Base-by-base conservation (phyloP, 768 basidiomycete species). In the Cubamyces sp. region DNA sequence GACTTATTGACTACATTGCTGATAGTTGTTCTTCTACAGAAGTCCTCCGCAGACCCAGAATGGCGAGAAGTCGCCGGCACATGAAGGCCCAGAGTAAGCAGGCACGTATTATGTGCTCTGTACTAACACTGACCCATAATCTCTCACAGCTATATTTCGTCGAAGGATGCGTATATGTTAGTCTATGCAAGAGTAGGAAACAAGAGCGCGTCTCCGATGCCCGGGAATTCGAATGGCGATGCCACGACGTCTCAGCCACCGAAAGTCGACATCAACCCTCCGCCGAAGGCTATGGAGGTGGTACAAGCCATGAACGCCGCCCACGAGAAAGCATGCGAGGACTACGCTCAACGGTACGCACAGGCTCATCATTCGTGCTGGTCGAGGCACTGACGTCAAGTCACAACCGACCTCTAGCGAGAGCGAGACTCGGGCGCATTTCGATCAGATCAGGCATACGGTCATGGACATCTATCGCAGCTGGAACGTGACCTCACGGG, bases 131-230 rank as follows among this genome's bases (percentile, higher is more conserved):
- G 5, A 37, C 53, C 15, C 40, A 34, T 64, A 0, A 3, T 16
- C 11, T 12, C 1, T 47, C 6, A 19, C 54, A 70, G 67, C 59
- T 77, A 80, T 41, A 81, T 90, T 65, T 79, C 84, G 2, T 94
- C 94, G 1, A 90, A 84, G 74, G 94, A 97, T 68, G 94, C 93
- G 6, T 97, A 98, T 75, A 96, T 98, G 94, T 82, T 98, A 34
- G 87, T 98, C 56, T 98, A 98, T 74, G 82, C 84, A 40, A 84
- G 85, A 12, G 64, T 52, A 0, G 40, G 62, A 80, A 78, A 65
- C 69, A 74, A 28, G 18, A 23, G 14, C 18, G n/a, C 47, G 16
- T 54, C 66, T 52, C 48, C 55, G 1, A 43, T 48, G 48, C 51
- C 43, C 49, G 48, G 11, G 1, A 37, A 37, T 6, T 3, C 37